Conservation (phyloP, 306 rosid species). For the Canavalia gladiata region DNA sequence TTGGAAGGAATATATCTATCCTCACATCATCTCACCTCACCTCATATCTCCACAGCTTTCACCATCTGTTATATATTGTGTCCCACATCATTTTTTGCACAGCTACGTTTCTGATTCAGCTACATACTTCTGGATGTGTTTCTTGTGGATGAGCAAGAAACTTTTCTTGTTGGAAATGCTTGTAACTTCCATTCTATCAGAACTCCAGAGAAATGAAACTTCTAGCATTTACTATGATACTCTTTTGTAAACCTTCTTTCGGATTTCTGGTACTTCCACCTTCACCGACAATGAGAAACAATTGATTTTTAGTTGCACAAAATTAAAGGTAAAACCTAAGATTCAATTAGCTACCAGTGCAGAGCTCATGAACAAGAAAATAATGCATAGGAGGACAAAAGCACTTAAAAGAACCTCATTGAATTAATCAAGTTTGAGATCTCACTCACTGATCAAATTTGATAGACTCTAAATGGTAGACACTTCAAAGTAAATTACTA, state of each 20-base stretch:
- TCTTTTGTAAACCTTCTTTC: background rate
- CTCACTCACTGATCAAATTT: background rate
- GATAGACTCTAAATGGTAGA: background rate
- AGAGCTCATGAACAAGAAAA: slow-evolving; percentile 9
- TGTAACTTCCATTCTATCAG: background rate
- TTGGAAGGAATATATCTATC: background rate
- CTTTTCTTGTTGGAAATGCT: background rate
- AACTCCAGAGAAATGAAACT: background rate
- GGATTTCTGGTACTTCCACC: background rate
- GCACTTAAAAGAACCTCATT: background rate
- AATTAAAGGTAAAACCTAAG: background rate
- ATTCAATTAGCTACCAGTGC: background rate
- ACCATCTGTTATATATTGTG: background rate
- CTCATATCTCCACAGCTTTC: slow-evolving; percentile 1
- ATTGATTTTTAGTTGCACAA: background rate
- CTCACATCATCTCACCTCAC: background rate
- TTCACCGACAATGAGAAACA: background rate
- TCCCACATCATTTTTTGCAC: background rate
- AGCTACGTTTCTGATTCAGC: background rate
- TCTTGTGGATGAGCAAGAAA: background rate
- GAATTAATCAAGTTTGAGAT: slow-evolving; percentile 2
- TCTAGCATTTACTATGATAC: background rate
- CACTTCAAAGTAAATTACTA: background rate
- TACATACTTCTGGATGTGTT: background rate
- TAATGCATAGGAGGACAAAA: background rate